These are phyloP conservation scores for Candida berthetii DNA, from an alignment of 805 yeast genomes.

Conservation along the genomic window DNA sequence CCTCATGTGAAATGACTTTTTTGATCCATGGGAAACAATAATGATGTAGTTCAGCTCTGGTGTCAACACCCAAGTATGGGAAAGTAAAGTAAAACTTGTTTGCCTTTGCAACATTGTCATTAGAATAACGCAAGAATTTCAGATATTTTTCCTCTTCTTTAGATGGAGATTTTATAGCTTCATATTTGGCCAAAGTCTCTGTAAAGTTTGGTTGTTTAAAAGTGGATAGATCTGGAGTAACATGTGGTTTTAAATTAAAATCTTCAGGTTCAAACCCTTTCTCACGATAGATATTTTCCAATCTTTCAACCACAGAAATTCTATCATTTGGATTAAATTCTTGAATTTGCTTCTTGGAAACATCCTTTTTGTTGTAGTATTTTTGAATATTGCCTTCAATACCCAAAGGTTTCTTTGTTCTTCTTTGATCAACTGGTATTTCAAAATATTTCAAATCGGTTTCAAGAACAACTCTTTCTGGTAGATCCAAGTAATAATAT, in stretches of 20 bases:
- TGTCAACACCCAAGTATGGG: constrained; percentile 19
- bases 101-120: constrained; percentile 15
- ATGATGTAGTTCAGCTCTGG: constrained; percentile 22
- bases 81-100: constrained; percentile 19
- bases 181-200: constrained; percentile 7
- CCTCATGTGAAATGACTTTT: constrained; percentile 21
- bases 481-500: constrained; percentile 19
- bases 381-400: constrained; percentile 11
- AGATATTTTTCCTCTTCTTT: constrained; percentile 18
- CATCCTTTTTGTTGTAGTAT: constrained; percentile 4
- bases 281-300: constrained; percentile 4
- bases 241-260: constrained; percentile 6
- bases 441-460: constrained; percentile 19
- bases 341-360: constrained; percentile 2
- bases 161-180: constrained; percentile 8
- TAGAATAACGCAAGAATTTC: constrained; percentile 19
- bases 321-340: constrained; percentile 6
- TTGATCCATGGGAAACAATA: constrained; percentile 25
- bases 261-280: constrained; percentile 6
- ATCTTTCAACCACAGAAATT: constrained; percentile 2
- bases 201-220: constrained; percentile 14
- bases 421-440: constrained; percentile 16
- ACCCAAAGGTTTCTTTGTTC: constrained; percentile 14
- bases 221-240: constrained; percentile 9
- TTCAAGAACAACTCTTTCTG: constrained; percentile 21